Evolutionary conservation across 2,329 filamentous ascomycete species (phyloP), one percentile per base, ranked within the genome.

Genomic region (Calonectria leucothoes): DNA sequence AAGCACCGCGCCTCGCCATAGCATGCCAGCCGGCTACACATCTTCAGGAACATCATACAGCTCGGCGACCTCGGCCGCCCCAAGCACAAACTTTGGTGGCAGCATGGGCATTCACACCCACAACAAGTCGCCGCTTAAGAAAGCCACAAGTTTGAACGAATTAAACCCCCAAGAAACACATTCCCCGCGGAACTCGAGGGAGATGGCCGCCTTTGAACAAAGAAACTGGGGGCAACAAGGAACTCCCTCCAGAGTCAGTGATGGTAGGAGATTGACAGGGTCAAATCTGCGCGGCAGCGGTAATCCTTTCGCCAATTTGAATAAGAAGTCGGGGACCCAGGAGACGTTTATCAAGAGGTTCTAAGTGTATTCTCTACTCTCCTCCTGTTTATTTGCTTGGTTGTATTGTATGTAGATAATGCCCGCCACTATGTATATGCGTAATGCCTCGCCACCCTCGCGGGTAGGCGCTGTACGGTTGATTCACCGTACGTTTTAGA

Each of bases 51-150:
- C 80, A 11, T 77, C 80, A 27, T 64, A 33, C 6, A 69, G 66
- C 49, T 75, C 35, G 31, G 48, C 76, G 20, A 76, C 76, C 29
- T 79, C 78, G 23, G 70, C 79, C 6, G 77, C 75, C 63, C 71
- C 81, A 1, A 82, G 74, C 10, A 68, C 78, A 6, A 82, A 80
- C 72, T 86, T 86, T 81, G 95, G 95, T 20, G 95, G 96, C 3
- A 96, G 90, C 81, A 87, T 98, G 64, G 95, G 96, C 17, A 89
- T 97, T 1, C 95, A 93, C 83, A 93, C 90, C 7, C 95, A 98
- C 82, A 92, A 92, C 7, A 94, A 93, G 49, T 98, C 95, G 14
- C 96, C 96, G 0, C 84, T 98, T 15, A 93, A 95, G 79, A 98
- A 98, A 82, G 89, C 94, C 2, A 87, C 87, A 17, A 91, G 91